Conservation (phyloP, 805 yeast species). For the Wickerhamiella kazuoi region DNA sequence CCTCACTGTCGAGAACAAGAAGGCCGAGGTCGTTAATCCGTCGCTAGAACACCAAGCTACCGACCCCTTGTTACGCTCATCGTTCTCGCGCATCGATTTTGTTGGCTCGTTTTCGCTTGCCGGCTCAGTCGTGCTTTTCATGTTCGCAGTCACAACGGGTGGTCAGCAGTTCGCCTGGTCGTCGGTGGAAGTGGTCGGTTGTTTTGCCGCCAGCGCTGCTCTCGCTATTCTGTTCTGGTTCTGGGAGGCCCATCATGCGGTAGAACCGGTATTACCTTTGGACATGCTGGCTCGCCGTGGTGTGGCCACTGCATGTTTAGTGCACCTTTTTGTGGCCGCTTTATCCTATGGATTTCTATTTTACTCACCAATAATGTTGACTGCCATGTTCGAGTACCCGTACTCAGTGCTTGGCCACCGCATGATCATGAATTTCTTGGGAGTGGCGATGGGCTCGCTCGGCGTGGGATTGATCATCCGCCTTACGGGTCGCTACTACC, state of each 20-base stretch:
- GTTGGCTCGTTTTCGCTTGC: conserved; percentile 48
- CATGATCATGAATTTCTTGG: conserved; percentile 39
- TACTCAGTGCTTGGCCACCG: conserved; percentile 56
- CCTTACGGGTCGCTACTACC: conserved; percentile 45
- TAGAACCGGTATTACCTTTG: conserved; percentile 56
- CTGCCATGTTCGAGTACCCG: conserved; percentile 46
- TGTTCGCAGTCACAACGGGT: conserved; percentile 50
- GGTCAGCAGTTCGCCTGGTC: conserved; percentile 36
- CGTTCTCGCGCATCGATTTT: conserved; percentile 45
- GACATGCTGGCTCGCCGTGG: conserved; percentile 40
- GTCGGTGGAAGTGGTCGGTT: conserved; percentile 25
- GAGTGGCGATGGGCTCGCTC: conserved; percentile 50
- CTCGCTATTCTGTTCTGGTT: conserved; percentile 28
- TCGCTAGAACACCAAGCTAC: conserved; percentile 6
- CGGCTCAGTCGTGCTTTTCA: conserved; percentile 33
- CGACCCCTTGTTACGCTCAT: conserved; percentile 24
- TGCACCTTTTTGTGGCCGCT: conserved; percentile 59
- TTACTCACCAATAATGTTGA: conserved; percentile 56
- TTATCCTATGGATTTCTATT: conserved; percentile 42
- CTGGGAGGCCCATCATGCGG: conserved; percentile 34
- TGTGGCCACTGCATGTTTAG: conserved; percentile 43
- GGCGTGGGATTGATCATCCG: conserved; percentile 51
- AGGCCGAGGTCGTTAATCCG: conserved; percentile 14
- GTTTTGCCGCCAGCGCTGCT: conserved; percentile 22
- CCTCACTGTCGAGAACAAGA: conserved; percentile 8